phyloP scores from a whole-genome alignment of 805 yeast genomes.

The Geotrichum ghanense region DNA sequence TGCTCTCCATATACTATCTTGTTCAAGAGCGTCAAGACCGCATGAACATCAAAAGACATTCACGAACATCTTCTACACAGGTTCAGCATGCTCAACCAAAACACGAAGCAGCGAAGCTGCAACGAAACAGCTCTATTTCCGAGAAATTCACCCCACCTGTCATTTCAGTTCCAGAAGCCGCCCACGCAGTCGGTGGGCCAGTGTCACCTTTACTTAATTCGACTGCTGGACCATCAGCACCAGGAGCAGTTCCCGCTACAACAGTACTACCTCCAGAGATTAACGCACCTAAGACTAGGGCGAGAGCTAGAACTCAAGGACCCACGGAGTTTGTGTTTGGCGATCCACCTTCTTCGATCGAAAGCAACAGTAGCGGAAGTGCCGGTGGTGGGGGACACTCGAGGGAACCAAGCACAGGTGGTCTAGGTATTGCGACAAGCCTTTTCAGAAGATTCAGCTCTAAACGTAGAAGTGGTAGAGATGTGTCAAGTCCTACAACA shows the following conservation, averaged over 20 bases:
- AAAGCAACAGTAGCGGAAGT: conserved; percentile 1
- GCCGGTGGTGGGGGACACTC: conserved; percentile 2
- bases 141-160: not conserved
- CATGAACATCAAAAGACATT: conserved; percentile 41
- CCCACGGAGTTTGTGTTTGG: conserved; percentile 3
- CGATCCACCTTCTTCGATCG: conserved; percentile 1
- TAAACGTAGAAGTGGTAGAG: conserved; percentile 6
- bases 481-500: conserved; percentile 1
- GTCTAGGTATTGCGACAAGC: conserved; percentile 11
- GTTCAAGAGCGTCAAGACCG: conserved; percentile 77
- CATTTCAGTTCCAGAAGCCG: conserved; percentile 2
- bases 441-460: conserved; percentile 16
- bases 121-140: not conserved
- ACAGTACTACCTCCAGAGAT: conserved; percentile 1
- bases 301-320: conserved; percentile 13
- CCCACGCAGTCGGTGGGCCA: not conserved
- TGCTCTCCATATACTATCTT: conserved; percentile 73
- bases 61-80: not conserved
- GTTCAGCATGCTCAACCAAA: not conserved
- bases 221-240: conserved; percentile 1
- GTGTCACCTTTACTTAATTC: not conserved
- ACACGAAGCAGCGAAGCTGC: not conserved
- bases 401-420: not conserved
- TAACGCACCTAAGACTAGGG: not conserved
- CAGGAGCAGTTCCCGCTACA: not conserved